Conservation (phyloP, 2,329 filamentous ascomycete species). For the Neopestalotiopsis sp. region DNA sequence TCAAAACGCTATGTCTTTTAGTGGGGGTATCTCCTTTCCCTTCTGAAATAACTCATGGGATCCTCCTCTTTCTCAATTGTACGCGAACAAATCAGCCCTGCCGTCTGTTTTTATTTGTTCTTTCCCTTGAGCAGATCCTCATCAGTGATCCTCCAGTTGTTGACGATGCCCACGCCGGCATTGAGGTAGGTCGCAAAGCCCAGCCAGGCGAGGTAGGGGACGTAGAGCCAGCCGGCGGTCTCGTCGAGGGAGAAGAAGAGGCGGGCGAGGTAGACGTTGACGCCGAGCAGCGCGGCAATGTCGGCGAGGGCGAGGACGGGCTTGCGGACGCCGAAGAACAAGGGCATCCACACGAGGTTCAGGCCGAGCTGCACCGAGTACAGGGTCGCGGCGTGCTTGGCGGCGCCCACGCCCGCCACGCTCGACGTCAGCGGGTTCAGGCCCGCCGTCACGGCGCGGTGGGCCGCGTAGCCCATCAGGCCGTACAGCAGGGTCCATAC, state of each 20-base stretch:
- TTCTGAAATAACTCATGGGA: background rate
- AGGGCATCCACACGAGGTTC: constrained; percentile 89
- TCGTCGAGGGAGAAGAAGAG: constrained; percentile 78
- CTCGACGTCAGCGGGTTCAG: constrained; percentile 58
- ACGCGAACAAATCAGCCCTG: background rate
- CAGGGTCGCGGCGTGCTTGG: constrained; percentile 74
- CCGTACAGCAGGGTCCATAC: constrained; percentile 72
- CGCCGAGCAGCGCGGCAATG: constrained; percentile 73
- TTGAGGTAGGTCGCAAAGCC: constrained; percentile 87
- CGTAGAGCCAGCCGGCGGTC: constrained; percentile 74
- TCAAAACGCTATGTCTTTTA: background rate
- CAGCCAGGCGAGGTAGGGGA: constrained; percentile 86
- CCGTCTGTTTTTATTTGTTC: constrained; percentile 24
- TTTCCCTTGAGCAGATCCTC: constrained; percentile 37
- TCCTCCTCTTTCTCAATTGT: background rate
- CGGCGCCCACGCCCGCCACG: constrained; percentile 32
- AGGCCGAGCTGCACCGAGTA: constrained; percentile 87
- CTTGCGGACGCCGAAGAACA: constrained; percentile 82
- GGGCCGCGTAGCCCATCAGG: constrained; percentile 87
- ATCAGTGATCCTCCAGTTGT: constrained; percentile 66
- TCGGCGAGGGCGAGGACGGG: constrained; percentile 79
- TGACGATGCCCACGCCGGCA: constrained; percentile 70
- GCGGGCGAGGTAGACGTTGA: constrained; percentile 76
- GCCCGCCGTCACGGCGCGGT: constrained; percentile 74
- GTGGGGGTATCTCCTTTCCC: constrained; percentile 13